Percentiles rank a stretch among this genome's conserved stretches.
Conservation (phyloP, 2,329 filamentous ascomycete species). For the Verticillium tricorpus region DNA sequence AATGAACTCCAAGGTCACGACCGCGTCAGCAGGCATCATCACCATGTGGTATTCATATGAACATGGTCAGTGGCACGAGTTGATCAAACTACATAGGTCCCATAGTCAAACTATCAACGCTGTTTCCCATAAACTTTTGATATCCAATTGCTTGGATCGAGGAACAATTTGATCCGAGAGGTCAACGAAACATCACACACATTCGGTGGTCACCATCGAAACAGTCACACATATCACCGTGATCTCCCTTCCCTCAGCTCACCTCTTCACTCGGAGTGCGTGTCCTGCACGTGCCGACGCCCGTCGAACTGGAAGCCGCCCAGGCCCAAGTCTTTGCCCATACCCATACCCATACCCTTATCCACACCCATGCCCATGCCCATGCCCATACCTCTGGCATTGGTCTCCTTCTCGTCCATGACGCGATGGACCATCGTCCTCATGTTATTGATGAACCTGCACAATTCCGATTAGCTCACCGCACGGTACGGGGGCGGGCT, state of each 20-base stretch:
- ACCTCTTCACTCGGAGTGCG: neutral
- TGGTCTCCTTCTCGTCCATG: neutral
- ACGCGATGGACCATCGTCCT: neutral
- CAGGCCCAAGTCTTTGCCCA: neutral
- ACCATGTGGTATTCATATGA: too few species aligned
- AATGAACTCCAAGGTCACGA: too few species aligned
- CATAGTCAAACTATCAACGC: too few species aligned
- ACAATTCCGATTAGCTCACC: neutral
- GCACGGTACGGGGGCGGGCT: neutral
- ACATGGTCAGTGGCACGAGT: too few species aligned
- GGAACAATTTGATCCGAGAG: too few species aligned
- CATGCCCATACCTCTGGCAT: neutral
- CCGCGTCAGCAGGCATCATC: too few species aligned
- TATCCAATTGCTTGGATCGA: too few species aligned
- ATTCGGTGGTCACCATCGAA: neutral
- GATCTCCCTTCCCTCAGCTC: neutral
- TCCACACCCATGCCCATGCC: too few species aligned
- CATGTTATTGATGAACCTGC: neutral
- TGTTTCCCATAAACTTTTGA: too few species aligned
- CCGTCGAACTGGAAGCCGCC: neutral
- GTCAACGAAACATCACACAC: too few species aligned
- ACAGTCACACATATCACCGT: neutral
- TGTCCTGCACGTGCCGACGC: neutral
- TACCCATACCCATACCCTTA: too few species aligned
- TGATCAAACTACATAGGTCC: too few species aligned